phyloP scores from a whole-genome alignment of 768 basidiomycete species.

The Sporobolomyces pararoseus region DNA sequence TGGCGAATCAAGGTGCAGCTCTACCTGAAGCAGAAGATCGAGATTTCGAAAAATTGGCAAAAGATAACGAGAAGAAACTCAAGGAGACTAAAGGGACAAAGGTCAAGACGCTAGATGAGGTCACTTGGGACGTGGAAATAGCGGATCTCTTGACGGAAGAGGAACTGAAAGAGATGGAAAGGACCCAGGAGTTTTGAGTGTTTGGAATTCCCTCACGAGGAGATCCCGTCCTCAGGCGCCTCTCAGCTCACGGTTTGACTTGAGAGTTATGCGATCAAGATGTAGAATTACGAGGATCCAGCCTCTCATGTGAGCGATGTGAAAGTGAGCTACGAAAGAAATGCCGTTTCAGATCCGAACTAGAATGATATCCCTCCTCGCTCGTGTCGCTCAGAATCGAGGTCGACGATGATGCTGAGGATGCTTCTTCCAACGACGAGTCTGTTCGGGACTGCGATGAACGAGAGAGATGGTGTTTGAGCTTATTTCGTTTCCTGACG shows the following conservation, averaged over 20 bases:
- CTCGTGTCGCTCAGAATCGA: no score
- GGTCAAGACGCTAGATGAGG: slow-evolving; percentile 19
- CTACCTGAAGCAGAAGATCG: slow-evolving; percentile 54
- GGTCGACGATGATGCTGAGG: not conserved
- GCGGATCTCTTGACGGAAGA: slow-evolving; percentile 26
- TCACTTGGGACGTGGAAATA: slow-evolving; percentile 28
- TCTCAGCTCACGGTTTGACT: no score
- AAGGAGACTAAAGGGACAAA: slow-evolving; percentile 1
- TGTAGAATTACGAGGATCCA: not conserved
- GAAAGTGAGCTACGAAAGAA: not conserved
- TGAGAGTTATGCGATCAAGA: not conserved
- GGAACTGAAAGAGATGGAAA: slow-evolving; percentile 23
- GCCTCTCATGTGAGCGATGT: not conserved
- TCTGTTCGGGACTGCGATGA: not conserved
- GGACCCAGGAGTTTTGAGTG: slow-evolving; percentile 27
- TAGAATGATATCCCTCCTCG: not conserved
- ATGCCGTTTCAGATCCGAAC: not conserved
- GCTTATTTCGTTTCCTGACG: no score
- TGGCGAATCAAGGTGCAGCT: slow-evolving; percentile 62
- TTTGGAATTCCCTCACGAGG: no score
- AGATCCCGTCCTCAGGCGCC: no score
- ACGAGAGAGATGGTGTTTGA: not conserved
- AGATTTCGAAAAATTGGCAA: slow-evolving; percentile 51
- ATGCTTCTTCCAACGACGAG: slow-evolving; percentile 1
- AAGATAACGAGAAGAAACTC: slow-evolving; percentile 21